Percentiles rank a stretch among this genome's conserved stretches.
These are phyloP conservation scores for Leccinum ochraceum DNA, from an alignment of 768 basidiomycete species.

Conservation along the genomic window DNA sequence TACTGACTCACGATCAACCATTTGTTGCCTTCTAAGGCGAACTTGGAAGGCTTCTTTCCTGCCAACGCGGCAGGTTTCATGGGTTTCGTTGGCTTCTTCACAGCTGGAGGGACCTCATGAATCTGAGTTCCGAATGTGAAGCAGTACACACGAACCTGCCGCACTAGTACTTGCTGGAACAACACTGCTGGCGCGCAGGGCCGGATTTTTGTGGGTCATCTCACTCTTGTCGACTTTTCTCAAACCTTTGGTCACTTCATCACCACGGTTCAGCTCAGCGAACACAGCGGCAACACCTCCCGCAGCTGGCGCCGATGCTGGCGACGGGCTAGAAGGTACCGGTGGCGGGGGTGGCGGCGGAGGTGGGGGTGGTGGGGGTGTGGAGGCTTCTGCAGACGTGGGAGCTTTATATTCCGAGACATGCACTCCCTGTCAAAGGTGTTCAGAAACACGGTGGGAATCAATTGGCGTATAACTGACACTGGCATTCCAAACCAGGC, in stretches of 20 bases:
- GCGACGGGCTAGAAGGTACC: constrained; percentile 37
- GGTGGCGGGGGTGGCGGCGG: constrained; percentile 56
- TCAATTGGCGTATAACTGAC: constrained; percentile 38
- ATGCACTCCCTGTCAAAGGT: constrained; percentile 50
- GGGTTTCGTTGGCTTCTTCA: constrained; percentile 76
- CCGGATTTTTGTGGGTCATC: constrained; percentile 99
- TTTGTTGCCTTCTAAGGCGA: constrained; percentile 87
- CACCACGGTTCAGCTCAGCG: constrained; percentile 87
- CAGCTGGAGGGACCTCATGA: constrained; percentile 23
- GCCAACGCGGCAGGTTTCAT: constrained; percentile 80
- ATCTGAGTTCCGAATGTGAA: background rate
- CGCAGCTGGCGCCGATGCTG: constrained; percentile 43
- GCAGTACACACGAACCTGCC: constrained; percentile 33
- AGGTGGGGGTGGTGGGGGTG: constrained; percentile 52
- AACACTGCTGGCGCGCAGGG: constrained; percentile 56
- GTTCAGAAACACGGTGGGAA: background rate
- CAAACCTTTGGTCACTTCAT: constrained; percentile 85
- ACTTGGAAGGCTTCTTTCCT: constrained; percentile 91
- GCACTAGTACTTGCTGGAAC: constrained; percentile 48
- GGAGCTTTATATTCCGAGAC: constrained; percentile 53
- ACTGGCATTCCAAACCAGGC: constrained; percentile 85
- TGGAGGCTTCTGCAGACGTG: constrained; percentile 28
- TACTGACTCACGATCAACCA: constrained; percentile 77
- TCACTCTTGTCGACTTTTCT: constrained; percentile 95
- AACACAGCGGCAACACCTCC: constrained; percentile 81